Percentiles rank a stretch among this genome's conserved stretches.
These are phyloP conservation scores for Sordariomycetes sp. DNA, from an alignment of 2,329 filamentous ascomycete species.

Conservation along the genomic window DNA sequence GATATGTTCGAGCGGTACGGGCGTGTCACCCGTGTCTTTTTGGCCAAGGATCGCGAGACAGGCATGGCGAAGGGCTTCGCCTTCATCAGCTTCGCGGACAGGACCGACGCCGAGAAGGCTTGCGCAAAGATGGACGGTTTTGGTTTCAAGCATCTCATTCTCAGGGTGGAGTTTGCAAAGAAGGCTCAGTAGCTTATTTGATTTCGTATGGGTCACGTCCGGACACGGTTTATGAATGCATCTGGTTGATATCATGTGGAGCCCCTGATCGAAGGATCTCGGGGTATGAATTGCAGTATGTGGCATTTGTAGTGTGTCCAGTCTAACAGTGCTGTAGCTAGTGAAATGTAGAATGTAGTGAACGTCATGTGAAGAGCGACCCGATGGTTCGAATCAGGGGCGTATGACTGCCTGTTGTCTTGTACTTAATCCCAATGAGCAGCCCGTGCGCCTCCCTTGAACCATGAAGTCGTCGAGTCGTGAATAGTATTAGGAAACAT, in stretches of 20 bases:
- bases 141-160: constrained; percentile 79
- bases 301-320: too few species aligned
- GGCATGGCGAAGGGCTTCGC: constrained; percentile 96
- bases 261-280: too few species aligned
- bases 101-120: constrained; percentile 80
- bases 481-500: background rate
- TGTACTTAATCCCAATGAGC: background rate
- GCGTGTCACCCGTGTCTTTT: constrained; percentile 91
- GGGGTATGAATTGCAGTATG: too few species aligned
- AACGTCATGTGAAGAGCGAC: background rate
- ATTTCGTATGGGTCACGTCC: constrained; percentile 3
- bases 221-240: constrained; percentile 4
- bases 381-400: background rate
- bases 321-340: too few species aligned
- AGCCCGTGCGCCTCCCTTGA: background rate
- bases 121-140: constrained; percentile 98
- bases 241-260: background rate
- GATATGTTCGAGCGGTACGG: constrained; percentile 98
- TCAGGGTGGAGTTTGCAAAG: constrained; percentile 84
- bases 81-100: constrained; percentile 93
- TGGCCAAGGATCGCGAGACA: constrained; percentile 96
- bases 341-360: background rate
- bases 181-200: constrained; percentile 39
- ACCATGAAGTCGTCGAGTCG: constrained; percentile 3
- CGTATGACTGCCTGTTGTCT: background rate